Percentiles rank a stretch among this genome's conserved stretches.
These are phyloP conservation scores for Hemisphaericaspora subhashii DNA, from an alignment of 1,139 yeast species.

Conservation along the genomic window DNA sequence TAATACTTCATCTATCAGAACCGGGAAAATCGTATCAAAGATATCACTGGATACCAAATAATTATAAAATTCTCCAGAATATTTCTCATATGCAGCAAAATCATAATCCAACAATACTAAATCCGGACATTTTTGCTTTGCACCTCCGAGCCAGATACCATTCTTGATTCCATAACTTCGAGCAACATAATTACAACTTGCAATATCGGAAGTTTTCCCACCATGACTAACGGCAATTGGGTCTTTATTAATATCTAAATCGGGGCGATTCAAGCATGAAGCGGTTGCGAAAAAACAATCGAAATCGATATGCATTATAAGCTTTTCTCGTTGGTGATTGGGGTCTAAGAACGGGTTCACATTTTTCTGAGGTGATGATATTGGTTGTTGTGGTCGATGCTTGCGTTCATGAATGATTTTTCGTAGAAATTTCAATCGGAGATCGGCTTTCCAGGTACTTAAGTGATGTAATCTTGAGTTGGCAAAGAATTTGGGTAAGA, in stretches of 20 bases:
- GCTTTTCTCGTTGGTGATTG: conserved; percentile 12
- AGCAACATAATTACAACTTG: conserved; percentile 89
- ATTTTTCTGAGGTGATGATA: neutral
- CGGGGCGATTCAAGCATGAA: conserved; percentile 59
- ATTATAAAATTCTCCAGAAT: conserved; percentile 48
- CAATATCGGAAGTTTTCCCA: conserved; percentile 67
- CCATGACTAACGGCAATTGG: conserved; percentile 92
- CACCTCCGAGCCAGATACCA: conserved; percentile 86
- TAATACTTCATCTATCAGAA: conserved; percentile 88
- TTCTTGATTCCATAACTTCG: conserved; percentile 70
- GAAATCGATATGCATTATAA: conserved; percentile 81
- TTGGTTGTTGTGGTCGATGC: conserved; percentile 5
- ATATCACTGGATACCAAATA: conserved; percentile 49
- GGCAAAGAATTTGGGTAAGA: conserved; percentile 67
- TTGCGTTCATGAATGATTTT: conserved; percentile 29
- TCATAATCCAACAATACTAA: conserved; percentile 67
- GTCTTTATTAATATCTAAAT: conserved; percentile 51
- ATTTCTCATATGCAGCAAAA: conserved; percentile 66
- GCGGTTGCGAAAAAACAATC: conserved; percentile 94
- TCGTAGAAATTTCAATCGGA: conserved; percentile 58
- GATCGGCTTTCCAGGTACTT: conserved; percentile 81
- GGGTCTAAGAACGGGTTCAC: conserved; percentile 5
- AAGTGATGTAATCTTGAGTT: conserved; percentile 86
- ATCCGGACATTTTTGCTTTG: conserved; percentile 63
- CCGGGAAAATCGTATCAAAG: conserved; percentile 72